Base-by-base conservation (phyloP, 371 early-diverging fungal genomes). In the Mucor piriformis region DNA sequence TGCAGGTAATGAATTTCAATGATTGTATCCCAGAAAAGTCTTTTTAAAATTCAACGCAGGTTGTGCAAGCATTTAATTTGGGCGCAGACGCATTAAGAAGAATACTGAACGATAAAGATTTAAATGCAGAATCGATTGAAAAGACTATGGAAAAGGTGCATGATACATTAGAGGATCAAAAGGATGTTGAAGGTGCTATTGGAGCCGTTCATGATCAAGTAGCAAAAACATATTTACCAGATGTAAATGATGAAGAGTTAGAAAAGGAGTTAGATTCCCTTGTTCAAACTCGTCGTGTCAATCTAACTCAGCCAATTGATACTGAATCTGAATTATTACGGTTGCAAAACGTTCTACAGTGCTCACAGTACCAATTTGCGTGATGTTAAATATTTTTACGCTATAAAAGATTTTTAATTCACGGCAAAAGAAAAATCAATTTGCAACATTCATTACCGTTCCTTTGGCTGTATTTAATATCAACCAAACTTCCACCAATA, bases 171-270 rank as follows among this genome's bases (percentile, higher is more conserved):
- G 70, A 82, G 3, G 86, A 83, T 43, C 79, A 82, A 38, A 60
- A 64, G 6, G 76, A 83, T 27, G 67, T 83, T 20, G 83, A 85
- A 33, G 67, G 70, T 18, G 84, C 83, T 0, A 70, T 83, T 23
- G n/a, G 15, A 23, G 3, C 35, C 1, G 53, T 25, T 20, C 16
- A 54, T 40, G 29, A 61, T 13, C 43, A 40, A 4, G 54, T 50
- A 13, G n/a, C 18, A 24, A 35, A 53, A 37, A 23, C 51, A 11
- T 24, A 51, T n/a, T 35, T 29, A 27, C 42, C 23, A 13, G 34
- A 18, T 27, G 21, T 35, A 15, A 21, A 23, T 33, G 27, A 55
- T 6, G 43, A 49, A 43, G 62, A 42, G 25, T 23, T 62, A 21
- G 56, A 62, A 40, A 15, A 61, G 18, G 54, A 61, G 48, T 33